Evolutionary conservation across 176 grass and related monocot species (phyloP).

Genomic region (Phyllostachys edulis): DNA sequence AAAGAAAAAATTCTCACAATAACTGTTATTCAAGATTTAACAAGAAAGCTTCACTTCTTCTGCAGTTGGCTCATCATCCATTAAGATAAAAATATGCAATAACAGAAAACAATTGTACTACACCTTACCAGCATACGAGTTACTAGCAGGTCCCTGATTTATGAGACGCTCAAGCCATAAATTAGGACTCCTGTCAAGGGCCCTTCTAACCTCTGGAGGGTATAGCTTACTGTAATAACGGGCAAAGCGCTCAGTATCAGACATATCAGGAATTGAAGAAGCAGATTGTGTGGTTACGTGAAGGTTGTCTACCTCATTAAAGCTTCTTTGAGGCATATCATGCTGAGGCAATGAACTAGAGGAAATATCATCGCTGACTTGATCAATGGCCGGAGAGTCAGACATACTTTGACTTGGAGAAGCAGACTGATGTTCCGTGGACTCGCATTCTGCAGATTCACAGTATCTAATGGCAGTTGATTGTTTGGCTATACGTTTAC

Average conservation of each 20-base stretch:
- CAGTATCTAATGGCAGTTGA: not conserved
- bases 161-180: not conserved
- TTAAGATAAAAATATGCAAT: not conserved
- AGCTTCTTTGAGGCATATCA: conserved; percentile 9
- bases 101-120: not conserved
- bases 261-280: conserved; percentile 22
- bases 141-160: not conserved
- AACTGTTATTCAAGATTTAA: not conserved
- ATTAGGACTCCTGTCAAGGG: conserved; percentile 10
- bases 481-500: not conserved
- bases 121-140: not conserved
- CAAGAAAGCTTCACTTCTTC: not conserved
- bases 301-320: conserved; percentile 1
- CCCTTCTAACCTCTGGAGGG: conserved; percentile 21
- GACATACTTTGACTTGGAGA: conserved; percentile 2
- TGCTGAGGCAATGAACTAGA: not conserved
- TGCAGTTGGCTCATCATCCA: not conserved
- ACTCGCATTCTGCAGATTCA: conserved; percentile 7
- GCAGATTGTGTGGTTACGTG: not conserved
- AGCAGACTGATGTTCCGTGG: not conserved
- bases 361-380: not conserved
- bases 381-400: conserved; percentile 5
- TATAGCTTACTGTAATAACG: conserved; percentile 17
- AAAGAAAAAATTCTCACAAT: not conserved
- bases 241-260: conserved; percentile 17